Conservation (phyloP, 768 basidiomycete genomes). For the Suillus plorans region DNA sequence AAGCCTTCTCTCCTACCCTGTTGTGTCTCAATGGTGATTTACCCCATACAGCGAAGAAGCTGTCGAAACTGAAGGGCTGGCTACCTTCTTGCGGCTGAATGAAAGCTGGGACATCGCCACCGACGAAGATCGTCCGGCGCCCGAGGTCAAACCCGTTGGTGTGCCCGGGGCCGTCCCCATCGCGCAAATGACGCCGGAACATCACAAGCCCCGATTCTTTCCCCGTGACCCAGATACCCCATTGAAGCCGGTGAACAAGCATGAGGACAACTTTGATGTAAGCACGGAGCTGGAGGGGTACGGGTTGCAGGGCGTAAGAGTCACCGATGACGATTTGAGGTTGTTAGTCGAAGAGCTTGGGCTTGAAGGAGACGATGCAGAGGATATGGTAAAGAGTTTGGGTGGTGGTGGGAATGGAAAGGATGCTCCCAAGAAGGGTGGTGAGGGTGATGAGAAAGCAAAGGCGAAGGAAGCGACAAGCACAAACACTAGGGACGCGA, state of each 20-base stretch:
- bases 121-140: conserved; percentile 61
- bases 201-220: conserved; percentile 57
- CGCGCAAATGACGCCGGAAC: conserved; percentile 79
- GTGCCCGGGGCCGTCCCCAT: conserved; percentile 79
- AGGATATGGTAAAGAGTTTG: conserved; percentile 69
- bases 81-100: conserved; percentile 67
- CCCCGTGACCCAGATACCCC: conserved; percentile 45
- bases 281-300: conserved; percentile 67
- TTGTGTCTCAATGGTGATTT: conserved; percentile 9
- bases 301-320: conserved; percentile 74
- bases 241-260: conserved; percentile 57
- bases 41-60: conserved; percentile 69
- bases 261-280: conserved; percentile 57
- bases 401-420: conserved; percentile 28
- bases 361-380: conserved; percentile 73
- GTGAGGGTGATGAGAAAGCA: conserved; percentile 10
- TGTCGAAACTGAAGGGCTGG: conserved; percentile 75
- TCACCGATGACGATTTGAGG: conserved; percentile 71
- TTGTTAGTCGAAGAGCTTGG: conserved; percentile 75
- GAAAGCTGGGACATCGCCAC: conserved; percentile 62
- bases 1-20: conserved; percentile 26
- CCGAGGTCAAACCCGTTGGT: conserved; percentile 62
- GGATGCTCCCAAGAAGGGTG: conserved; percentile 13
- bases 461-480: conserved; percentile 6
- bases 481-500: conserved; percentile 1